Base-by-base conservation (phyloP, 495 filamentous ascomycete genomes). In the Neurospora hispaniola region DNA sequence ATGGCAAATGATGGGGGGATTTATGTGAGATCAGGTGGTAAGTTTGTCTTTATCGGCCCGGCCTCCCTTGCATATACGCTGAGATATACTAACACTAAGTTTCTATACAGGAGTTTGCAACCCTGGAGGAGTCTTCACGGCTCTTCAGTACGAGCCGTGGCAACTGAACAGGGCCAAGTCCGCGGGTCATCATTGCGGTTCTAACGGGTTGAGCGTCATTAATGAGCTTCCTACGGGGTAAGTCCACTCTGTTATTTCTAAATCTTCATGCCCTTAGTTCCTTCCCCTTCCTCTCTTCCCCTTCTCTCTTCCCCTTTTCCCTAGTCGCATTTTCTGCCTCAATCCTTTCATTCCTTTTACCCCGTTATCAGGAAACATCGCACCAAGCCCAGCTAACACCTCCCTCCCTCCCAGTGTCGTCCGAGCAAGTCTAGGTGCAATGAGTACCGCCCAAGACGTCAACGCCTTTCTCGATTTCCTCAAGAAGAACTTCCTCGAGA, bases 11-110 rank as follows among this genome's bases (percentile, higher is more conserved):
- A 85, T 18, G 83, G 83, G 69, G 84, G 85, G 23, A 90, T 94
- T 71, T 90, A 91, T 75, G 82, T 95, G 14, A 84, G 92, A 59
- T 89, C 89, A 16, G 93, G 93, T 46, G 90, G 89, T 75, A 80
- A 90, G 72, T 91, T 86, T 39, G 16, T 14, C 14, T 14, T 42
- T 6, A 4, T 14, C 12, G 14, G 42, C 12, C 42, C 8, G 10
- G 9, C 11, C 3, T 42, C 5, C 42, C 12, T 42, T 42, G 4
- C 42, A 14, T 10, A 3, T 11, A 10, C 9, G 9, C 35, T 5
- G 8, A 41, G 9, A 41, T 10, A 9, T 41, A 9, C 40, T 43
- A 16, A 43, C 42, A 8, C 14, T 43, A 16, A 9, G 2, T 38
- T 18, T 18, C 27, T 18, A 4, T 27, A 9, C 72, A 85, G 83